Conservation (phyloP, 352 stramenopile genomes). For the Phytophthora foliorum region DNA sequence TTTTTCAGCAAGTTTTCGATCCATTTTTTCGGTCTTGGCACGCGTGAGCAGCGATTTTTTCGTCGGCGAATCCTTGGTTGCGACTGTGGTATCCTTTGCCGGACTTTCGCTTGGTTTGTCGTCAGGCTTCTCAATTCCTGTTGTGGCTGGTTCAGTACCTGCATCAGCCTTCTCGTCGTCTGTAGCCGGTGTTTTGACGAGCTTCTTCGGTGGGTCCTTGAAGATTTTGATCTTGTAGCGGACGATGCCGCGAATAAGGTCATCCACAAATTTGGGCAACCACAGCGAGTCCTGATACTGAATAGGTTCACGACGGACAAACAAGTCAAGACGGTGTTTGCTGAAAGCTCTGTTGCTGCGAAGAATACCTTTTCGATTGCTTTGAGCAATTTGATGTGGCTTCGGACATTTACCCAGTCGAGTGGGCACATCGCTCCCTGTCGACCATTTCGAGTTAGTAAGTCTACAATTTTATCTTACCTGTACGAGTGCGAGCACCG, state of each 20-base stretch:
- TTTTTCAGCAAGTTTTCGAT: constrained; percentile 15
- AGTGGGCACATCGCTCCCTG: constrained; percentile 46
- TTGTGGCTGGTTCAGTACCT: background rate
- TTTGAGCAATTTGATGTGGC: constrained; percentile 53
- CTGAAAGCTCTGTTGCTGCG: background rate
- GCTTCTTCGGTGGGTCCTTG: constrained; percentile 51
- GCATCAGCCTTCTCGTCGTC: background rate
- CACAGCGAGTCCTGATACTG: constrained; percentile 72
- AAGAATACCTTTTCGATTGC: constrained; percentile 64
- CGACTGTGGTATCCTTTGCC: background rate
- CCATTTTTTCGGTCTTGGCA: constrained; percentile 12
- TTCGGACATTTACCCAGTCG: constrained; percentile 67
- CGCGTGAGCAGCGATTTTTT: constrained; percentile 19
- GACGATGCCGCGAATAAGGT: constrained; percentile 75
- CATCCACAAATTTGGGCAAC: constrained; percentile 77
- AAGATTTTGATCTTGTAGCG: constrained; percentile 84
- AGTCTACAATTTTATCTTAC: background rate
- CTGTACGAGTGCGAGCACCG: background rate
- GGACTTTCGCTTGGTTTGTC: constrained; percentile 6
- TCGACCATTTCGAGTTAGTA: background rate
- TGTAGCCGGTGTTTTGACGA: constrained; percentile 15
- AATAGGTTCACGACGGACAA: background rate
- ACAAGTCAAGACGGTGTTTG: background rate
- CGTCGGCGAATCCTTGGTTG: background rate
- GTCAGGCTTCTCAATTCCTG: background rate